A percentile compares a stretch with the other conserved stretches of the same genome.
Conservation (phyloP, 78 protist species). For the Guillardia theta region DNA sequence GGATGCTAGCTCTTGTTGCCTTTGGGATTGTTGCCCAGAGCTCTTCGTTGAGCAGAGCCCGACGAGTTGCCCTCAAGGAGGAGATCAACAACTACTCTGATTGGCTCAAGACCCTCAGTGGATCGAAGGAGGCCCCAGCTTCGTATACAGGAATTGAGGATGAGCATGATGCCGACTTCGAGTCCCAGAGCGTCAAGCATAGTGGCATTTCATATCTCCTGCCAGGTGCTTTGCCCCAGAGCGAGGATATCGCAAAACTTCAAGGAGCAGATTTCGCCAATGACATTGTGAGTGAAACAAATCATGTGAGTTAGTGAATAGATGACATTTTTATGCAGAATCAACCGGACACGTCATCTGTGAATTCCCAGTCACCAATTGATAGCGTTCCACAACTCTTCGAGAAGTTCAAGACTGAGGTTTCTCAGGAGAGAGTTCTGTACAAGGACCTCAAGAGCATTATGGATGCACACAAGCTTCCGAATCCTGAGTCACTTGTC, state of each 20-base stretch:
- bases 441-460: not conserved
- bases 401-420: not conserved
- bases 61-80: not conserved
- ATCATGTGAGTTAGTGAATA: too few species aligned
- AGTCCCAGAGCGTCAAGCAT: not conserved
- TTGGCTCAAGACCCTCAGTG: not conserved
- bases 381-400: not conserved
- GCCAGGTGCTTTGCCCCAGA: not conserved
- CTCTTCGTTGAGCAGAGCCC: too few species aligned
- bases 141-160: not conserved
- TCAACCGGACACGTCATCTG: not conserved
- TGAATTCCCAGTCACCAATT: not conserved
- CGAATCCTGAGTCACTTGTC: not conserved
- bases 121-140: too few species aligned
- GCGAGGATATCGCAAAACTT: not conserved
- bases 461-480: not conserved
- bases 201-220: not conserved
- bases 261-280: not conserved
- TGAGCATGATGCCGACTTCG: not conserved
- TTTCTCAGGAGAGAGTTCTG: not conserved
- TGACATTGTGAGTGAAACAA: constrained; percentile 2
- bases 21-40: too few species aligned
- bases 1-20: too few species aligned
- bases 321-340: not conserved
- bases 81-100: not conserved